phyloP scores from a whole-genome alignment of 2,329 filamentous ascomycete genomes.

The Trichoderma sp. region DNA sequence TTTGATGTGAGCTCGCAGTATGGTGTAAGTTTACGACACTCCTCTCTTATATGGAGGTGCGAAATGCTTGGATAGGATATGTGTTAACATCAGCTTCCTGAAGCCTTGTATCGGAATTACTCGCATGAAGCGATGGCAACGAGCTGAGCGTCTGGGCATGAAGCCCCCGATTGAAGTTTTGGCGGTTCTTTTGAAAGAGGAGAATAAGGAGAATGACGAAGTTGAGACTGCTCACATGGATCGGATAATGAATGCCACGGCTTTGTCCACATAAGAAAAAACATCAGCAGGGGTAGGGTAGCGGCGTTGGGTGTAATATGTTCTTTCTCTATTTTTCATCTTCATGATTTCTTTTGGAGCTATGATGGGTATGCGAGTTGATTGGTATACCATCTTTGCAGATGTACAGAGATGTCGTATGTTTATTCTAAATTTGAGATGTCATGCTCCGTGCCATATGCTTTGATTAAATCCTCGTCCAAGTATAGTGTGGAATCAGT shows the following conservation, averaged over 20 bases:
- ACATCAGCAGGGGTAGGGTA: neutral
- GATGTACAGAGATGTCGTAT: neutral
- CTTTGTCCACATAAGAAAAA: conserved; percentile 36
- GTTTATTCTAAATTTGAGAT: neutral
- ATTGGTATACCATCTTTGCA: conserved; percentile 1
- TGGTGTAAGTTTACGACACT: conserved; percentile 64
- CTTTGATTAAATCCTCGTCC: neutral
- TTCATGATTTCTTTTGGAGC: neutral
- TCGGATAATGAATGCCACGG: conserved; percentile 55
- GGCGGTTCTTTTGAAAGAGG: conserved; percentile 74
- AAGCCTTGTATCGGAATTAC: conserved; percentile 86
- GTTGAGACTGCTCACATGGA: conserved; percentile 74
- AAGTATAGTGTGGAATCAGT: conserved; percentile 46
- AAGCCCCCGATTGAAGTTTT: conserved; percentile 87
- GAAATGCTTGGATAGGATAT: neutral
- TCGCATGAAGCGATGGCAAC: conserved; percentile 80
- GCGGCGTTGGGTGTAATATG: conserved; percentile 20
- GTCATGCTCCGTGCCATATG: neutral
- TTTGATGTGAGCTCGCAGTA: conserved; percentile 92
- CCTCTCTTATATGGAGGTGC: neutral
- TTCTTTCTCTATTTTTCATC: neutral
- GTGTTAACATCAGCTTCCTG: neutral
- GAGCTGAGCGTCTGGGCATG: conserved; percentile 79
- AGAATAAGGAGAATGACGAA: conserved; percentile 52
- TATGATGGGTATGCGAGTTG: conserved; percentile 1